A percentile compares a stretch with the other conserved stretches of the same genome.
phyloP scores from a whole-genome alignment of 495 filamentous ascomycete genomes.

The Xylaria flabelliformis region DNA sequence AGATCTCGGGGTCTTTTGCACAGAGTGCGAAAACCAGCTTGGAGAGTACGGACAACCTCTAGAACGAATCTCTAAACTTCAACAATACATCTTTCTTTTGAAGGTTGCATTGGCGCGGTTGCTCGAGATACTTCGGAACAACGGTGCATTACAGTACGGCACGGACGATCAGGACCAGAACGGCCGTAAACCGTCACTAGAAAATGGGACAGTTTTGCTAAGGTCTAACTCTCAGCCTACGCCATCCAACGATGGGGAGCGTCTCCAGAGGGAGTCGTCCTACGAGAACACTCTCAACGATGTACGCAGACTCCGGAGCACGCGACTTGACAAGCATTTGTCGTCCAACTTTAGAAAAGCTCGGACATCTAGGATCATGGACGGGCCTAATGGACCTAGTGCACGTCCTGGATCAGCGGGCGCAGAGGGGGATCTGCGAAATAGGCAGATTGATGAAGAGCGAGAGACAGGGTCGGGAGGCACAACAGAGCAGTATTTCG shows the following conservation, averaged over 20 bases:
- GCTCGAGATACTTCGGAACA: conserved; percentile 81
- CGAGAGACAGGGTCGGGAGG: conserved; percentile 74
- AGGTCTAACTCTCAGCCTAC: conserved; percentile 73
- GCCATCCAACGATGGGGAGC: conserved; percentile 69
- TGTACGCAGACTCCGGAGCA: conserved; percentile 88
- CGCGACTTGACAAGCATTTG: conserved; percentile 89
- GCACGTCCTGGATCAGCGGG: conserved; percentile 82
- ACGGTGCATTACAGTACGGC: conserved; percentile 69
- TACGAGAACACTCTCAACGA: conserved; percentile 97
- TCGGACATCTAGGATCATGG: conserved; percentile 88
- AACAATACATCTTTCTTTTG: conserved; percentile 93
- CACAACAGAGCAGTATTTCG: conserved; percentile 79
- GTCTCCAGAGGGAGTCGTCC: conserved; percentile 68
- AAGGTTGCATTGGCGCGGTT: conserved; percentile 90
- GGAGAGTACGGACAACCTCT: conserved; percentile 47
- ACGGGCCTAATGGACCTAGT: conserved; percentile 82
- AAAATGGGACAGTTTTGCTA: conserved; percentile 46
- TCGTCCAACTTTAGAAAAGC: conserved; percentile 91
- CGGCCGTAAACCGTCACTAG: conserved; percentile 10
- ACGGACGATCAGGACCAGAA: conserved; percentile 21
- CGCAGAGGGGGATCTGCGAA: conserved; percentile 63
- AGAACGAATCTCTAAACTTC: conserved; percentile 77
- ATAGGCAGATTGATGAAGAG: conserved; percentile 85
- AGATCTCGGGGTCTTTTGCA: conserved; percentile 72
- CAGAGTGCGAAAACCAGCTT: conserved; percentile 58